Conservation (phyloP, 257 asterid genomes). For the Osmanthus fragrans region DNA sequence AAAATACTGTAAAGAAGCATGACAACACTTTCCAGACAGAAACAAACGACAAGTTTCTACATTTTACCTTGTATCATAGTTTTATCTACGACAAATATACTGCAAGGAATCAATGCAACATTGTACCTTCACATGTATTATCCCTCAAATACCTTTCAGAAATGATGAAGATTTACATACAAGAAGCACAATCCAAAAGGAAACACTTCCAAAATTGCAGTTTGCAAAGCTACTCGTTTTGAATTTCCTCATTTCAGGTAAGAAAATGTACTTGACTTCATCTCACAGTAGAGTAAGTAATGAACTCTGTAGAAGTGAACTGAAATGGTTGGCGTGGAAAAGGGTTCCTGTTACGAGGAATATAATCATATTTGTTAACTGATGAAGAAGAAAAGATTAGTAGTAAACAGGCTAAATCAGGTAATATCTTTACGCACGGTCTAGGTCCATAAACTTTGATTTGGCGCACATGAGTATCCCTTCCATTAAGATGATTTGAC, state of each 20-base stretch:
- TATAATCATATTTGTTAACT: constrained; percentile 5
- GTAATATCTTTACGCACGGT: constrained; percentile 50
- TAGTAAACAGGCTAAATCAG: not conserved
- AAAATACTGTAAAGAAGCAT: not conserved
- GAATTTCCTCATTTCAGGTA: constrained; percentile 12
- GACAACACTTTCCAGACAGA: not conserved
- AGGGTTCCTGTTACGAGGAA: constrained; percentile 65
- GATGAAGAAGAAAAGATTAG: not conserved
- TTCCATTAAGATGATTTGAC: constrained; percentile 89
- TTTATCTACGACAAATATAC: not conserved
- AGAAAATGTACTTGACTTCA: constrained; percentile 34
- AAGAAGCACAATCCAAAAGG: not conserved
- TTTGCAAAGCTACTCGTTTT: not conserved
- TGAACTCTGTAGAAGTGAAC: constrained; percentile 84
- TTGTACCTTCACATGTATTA: not conserved
- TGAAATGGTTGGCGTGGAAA: constrained; percentile 89
- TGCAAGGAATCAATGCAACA: not conserved
- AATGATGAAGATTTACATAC: not conserved
- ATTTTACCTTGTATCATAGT: not conserved
- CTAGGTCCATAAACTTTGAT: constrained; percentile 94
- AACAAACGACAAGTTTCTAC: not conserved
- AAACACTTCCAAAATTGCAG: too few species aligned
- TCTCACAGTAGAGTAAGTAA: constrained; percentile 73
- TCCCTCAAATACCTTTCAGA: not conserved
- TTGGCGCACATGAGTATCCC: constrained; percentile 96